Conservation (phyloP, 345 rosid species). For the Euphorbia pulcherrima region DNA sequence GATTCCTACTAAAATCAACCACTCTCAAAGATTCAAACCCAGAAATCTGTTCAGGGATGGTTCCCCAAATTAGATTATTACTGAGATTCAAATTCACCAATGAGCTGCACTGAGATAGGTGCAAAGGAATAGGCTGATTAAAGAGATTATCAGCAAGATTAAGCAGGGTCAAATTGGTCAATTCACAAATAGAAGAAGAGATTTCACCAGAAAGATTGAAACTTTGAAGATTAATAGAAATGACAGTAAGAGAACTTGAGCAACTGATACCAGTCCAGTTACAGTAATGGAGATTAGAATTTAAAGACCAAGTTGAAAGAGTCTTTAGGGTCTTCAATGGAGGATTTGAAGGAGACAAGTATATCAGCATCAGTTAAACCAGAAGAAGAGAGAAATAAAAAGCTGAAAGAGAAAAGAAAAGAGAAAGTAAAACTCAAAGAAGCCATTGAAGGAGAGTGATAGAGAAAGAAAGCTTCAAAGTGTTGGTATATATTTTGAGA, state of each 20-base stretch:
- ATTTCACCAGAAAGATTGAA: conserved; percentile 89
- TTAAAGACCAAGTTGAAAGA: conserved; percentile 69
- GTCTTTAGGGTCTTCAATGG: conserved; percentile 62
- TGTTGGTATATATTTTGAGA: conserved; percentile 14
- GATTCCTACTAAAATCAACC: conserved; percentile 29
- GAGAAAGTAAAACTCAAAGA: conserved; percentile 27
- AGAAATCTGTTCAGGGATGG: conserved; percentile 36
- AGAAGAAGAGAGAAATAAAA: conserved; percentile 31
- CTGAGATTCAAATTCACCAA: conserved; percentile 31
- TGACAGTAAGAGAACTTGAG: conserved; percentile 42
- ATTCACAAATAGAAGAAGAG: conserved; percentile 61
- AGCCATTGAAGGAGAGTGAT: conserved; percentile 52
- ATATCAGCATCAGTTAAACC: conserved; percentile 54
- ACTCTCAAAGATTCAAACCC: conserved; percentile 20
- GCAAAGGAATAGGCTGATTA: conserved; percentile 83
- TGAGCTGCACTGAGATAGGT: conserved; percentile 59
- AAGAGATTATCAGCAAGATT: conserved; percentile 76
- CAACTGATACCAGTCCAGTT: conserved; percentile 89
- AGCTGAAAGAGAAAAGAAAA: conserved; percentile 29
- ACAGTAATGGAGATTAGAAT: conserved; percentile 56
- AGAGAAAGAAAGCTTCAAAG: conserved; percentile 12
- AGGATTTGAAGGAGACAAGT: conserved; percentile 71
- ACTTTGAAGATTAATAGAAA: conserved; percentile 66
- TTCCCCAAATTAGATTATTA: conserved; percentile 32
- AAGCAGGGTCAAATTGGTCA: conserved; percentile 54